Evolutionary conservation across 148 eudicot genomes (phyloP).

Genomic region (Rhododendron mucronatum): DNA sequence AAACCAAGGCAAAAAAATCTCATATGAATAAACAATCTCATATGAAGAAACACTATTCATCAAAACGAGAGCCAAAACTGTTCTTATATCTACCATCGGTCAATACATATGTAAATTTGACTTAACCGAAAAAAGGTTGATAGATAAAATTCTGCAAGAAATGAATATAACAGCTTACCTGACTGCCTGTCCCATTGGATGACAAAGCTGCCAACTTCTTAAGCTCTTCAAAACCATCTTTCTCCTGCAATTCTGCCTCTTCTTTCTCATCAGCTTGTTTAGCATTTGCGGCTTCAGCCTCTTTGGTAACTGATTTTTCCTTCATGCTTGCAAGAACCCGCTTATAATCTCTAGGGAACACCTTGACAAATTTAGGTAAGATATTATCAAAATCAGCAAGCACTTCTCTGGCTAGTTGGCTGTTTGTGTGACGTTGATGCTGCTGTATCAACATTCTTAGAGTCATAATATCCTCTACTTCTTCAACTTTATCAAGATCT

Average conservation of each 20-base stretch:
- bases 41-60: neutral
- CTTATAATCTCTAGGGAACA: conserved; percentile 95
- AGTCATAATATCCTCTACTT: conserved; percentile 77
- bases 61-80: neutral
- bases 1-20: neutral
- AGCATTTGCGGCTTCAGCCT: conserved; percentile 41
- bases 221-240: conserved; percentile 81
- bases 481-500: conserved; percentile 88
- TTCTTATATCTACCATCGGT: conserved; percentile 34
- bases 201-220: conserved; percentile 70
- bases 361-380: conserved; percentile 80
- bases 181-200: conserved; percentile 24
- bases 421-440: conserved; percentile 89
- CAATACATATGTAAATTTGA: neutral
- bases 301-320: conserved; percentile 42
- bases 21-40: neutral
- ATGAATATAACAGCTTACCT: conserved; percentile 26
- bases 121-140: neutral
- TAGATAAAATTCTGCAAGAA: neutral
- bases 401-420: conserved; percentile 78
- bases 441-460: conserved; percentile 94
- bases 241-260: conserved; percentile 56
- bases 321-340: conserved; percentile 71
- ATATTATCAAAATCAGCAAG: conserved; percentile 72
- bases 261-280: conserved; percentile 51